Evolutionary conservation across 257 asterid genomes (phyloP).

Genomic region (Penstemon eatonii): DNA sequence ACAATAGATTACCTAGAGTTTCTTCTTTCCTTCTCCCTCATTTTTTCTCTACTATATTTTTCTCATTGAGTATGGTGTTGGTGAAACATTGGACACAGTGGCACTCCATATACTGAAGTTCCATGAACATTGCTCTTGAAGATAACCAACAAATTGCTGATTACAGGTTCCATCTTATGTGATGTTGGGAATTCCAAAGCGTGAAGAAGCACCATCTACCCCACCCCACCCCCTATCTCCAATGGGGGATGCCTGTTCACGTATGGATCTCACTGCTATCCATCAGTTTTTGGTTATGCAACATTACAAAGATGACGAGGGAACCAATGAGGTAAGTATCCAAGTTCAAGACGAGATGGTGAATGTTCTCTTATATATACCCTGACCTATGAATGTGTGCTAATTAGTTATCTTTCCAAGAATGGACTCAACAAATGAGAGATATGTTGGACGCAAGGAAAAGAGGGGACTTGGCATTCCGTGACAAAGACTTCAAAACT

Average conservation of each 20-base stretch:
- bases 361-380: constrained; percentile 19
- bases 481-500: constrained; percentile 87
- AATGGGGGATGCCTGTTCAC: constrained; percentile 92
- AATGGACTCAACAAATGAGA: constrained; percentile 98
- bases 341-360: constrained; percentile 18
- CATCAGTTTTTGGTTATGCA: constrained; percentile 87
- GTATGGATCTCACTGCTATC: constrained; percentile 96
- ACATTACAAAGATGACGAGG: constrained; percentile 92
- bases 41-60: not conserved
- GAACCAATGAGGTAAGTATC: constrained; percentile 79
- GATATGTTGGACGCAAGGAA: constrained; percentile 93
- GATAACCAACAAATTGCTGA: constrained; percentile 16
- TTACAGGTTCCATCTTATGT: constrained; percentile 80
- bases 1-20: not conserved
- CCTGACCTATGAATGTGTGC: constrained; percentile 20
- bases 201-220: constrained; percentile 73
- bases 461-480: constrained; percentile 94
- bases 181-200: constrained; percentile 88
- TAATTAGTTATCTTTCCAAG: constrained; percentile 89
- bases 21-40: not conserved
- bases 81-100: constrained; percentile 9
- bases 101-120: constrained; percentile 9
- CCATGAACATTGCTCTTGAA: constrained; percentile 6
- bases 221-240: constrained; percentile 93
- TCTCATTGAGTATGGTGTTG: not conserved